These are phyloP conservation scores for Flaveria brownii DNA, from an alignment of 129 eudicot species.

Conservation along the genomic window DNA sequence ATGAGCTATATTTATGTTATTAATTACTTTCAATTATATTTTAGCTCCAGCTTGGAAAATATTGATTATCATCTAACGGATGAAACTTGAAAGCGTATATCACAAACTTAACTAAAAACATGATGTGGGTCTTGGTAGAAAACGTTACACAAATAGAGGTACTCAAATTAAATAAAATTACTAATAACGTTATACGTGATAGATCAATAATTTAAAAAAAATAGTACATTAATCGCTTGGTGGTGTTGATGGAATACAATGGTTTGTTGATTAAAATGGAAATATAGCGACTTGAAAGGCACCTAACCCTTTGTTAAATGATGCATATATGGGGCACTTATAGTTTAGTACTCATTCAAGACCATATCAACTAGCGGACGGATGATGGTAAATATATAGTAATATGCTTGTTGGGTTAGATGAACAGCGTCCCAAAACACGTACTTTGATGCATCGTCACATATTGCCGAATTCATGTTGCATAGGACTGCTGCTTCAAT, in stretches of 20 bases:
- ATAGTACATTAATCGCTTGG: not conserved
- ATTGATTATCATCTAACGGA: too few relatives aligned
- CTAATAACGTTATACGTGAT: not conserved
- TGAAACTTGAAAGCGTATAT: too few relatives aligned
- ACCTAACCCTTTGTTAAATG: not conserved
- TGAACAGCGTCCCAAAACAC: slow-evolving; percentile 63
- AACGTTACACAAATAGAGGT: too few relatives aligned
- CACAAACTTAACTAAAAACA: too few relatives aligned
- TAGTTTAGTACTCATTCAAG: slow-evolving; percentile 24
- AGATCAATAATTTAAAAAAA: too few relatives aligned
- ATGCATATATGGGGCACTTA: not conserved
- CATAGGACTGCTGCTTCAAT: slow-evolving; percentile 47
- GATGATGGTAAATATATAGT: slow-evolving; percentile 31
- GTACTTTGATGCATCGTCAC: slow-evolving; percentile 53
- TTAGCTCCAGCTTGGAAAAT: too few relatives aligned
- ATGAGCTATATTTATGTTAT: too few relatives aligned
- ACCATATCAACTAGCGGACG: slow-evolving; percentile 44
- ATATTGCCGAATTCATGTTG: slow-evolving; percentile 42
- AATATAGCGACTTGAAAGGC: not conserved
- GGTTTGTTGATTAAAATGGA: not conserved
- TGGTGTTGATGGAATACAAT: not conserved
- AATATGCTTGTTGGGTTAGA: slow-evolving; percentile 50
- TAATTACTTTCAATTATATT: too few relatives aligned
- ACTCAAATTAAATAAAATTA: too few relatives aligned
- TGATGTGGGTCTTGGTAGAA: too few relatives aligned